phyloP scores from a whole-genome alignment of 1,139 yeast genomes.

The Magnusiomyces ingens region DNA sequence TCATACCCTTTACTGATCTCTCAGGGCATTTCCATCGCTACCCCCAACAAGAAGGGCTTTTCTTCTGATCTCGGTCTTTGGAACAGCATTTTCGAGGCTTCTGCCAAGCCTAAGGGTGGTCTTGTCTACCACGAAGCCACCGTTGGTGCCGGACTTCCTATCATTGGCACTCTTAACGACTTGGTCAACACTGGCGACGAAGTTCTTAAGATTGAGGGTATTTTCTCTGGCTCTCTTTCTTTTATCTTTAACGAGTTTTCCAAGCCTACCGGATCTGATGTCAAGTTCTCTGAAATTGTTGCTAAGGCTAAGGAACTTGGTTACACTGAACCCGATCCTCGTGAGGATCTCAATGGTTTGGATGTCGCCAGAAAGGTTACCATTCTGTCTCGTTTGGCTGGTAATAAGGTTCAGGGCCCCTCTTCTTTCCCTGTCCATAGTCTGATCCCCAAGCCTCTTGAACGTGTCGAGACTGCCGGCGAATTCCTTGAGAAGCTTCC shows the following conservation, averaged over 20 bases:
- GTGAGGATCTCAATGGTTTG: conserved; percentile 95
- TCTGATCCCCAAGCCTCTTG: conserved; percentile 80
- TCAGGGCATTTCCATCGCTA: conserved; percentile 85
- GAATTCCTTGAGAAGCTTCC: conserved; percentile 81
- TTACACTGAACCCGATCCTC: conserved; percentile 98
- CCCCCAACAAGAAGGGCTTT: conserved; percentile 97
- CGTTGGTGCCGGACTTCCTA: conserved; percentile 98
- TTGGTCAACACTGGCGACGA: conserved; percentile 87
- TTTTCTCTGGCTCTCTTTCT: conserved; percentile 93
- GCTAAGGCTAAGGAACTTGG: conserved; percentile 83
- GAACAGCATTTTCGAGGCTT: conserved; percentile 60
- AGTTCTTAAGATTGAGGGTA: conserved; percentile 87
- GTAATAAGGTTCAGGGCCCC: conserved; percentile 80
- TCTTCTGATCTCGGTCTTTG: conserved; percentile 72
- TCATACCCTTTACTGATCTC: conserved; percentile 67
- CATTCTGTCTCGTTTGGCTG: conserved; percentile 87
- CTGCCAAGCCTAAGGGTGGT: conserved; percentile 51
- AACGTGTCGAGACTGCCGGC: conserved; percentile 59
- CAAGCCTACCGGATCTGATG: conserved; percentile 49
- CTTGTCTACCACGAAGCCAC: conserved; percentile 96
- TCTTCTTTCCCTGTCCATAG: conserved; percentile 94
- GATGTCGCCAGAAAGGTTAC: conserved; percentile 98
- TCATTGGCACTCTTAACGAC: conserved; percentile 81
- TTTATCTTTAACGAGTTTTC: conserved; percentile 93
- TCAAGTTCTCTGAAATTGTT: conserved; percentile 85